These are phyloP conservation scores for Cystoisospora suis DNA, from an alignment of 169 alveolate genomes.

Conservation along the genomic window DNA sequence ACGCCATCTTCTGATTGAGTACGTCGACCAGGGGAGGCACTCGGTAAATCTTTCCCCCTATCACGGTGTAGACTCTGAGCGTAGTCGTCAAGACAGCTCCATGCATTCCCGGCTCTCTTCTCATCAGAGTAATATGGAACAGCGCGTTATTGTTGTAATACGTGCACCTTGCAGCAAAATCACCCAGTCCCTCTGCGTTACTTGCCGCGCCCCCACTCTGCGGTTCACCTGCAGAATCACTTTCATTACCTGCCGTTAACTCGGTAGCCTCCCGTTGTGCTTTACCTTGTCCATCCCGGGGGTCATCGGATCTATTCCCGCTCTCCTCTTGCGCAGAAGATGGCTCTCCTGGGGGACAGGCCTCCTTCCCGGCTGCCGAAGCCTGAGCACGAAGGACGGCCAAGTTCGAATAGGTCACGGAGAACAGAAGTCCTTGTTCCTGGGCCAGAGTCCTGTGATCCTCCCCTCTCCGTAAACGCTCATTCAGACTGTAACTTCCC, in stretches of 20 bases:
- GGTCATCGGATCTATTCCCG: no score
- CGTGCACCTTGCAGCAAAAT: slow-evolving; percentile 3
- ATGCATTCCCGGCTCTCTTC: slow-evolving; percentile 15
- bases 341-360: no score
- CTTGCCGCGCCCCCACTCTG: neutral
- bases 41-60: slow-evolving; percentile 5
- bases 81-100: neutral
- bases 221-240: neutral
- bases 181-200: neutral
- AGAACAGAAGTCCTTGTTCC: neutral
- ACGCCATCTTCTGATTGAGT: neutral
- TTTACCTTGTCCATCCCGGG: no score
- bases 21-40: slow-evolving; percentile 14
- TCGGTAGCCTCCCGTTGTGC: neutral
- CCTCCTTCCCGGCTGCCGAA: neutral
- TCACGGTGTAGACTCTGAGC: slow-evolving; percentile 19
- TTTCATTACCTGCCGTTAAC: neutral
- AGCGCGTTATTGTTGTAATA: neutral
- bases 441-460: neutral
- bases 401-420: neutral
- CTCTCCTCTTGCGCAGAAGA: neutral
- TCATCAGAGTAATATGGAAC: slow-evolving; percentile 23
- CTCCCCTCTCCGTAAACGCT: slow-evolving; percentile 36
- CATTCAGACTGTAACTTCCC: neutral
- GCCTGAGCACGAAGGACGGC: neutral